Base-by-base conservation (phyloP, 768 basidiomycete species). In the Boletus reticuloceps region DNA sequence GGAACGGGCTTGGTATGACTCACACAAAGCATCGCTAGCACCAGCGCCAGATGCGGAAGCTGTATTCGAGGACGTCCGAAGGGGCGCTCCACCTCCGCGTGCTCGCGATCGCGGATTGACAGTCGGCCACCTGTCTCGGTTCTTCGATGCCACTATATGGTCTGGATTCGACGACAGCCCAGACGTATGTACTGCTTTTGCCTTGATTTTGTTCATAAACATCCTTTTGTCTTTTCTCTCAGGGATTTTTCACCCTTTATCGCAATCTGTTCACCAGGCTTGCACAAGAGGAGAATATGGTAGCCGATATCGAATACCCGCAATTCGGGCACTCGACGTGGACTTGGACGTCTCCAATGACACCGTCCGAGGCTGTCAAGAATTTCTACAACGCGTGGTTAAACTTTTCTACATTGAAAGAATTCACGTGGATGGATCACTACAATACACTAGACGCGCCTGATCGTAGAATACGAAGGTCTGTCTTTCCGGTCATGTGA, bases 1-100 rank as follows among this genome's bases (percentile, higher is more conserved):
- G 90, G 96, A 98, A 79, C 80, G 97, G 62, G 94, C 97, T 42
- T 99, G 94, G 91, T 99, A 99, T 71, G 97, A 99, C 72, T 85
- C 85, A 6, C 96, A 98, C 69, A 85, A 87, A 54, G 85, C 88
- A 29, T 88, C 89, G 25, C 78, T 94, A 8, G 75, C 78, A 17
- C 89, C 89, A 4, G 89, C 90, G 63, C 83, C 91, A 40, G 95
- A 95, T 69, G 90, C 89, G 42, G 85, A 88, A 42, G 82, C 79
- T 4, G 86, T 96, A 16, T 91, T 93, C 63, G 87, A 97, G 58
- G 89, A 94, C 63, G 87, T 98, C 52, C 82, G 84, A 48, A 81
- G 75, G 54, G 95, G 95, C 16, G 72, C 73, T 8, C 78, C 79
- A 39, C 80, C 82, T 32, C 77, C 82, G 19, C 75, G 77, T 59